Evolutionary conservation across 1,139 yeast species (phyloP).

Genomic region (Eremothecium cymbalariae): DNA sequence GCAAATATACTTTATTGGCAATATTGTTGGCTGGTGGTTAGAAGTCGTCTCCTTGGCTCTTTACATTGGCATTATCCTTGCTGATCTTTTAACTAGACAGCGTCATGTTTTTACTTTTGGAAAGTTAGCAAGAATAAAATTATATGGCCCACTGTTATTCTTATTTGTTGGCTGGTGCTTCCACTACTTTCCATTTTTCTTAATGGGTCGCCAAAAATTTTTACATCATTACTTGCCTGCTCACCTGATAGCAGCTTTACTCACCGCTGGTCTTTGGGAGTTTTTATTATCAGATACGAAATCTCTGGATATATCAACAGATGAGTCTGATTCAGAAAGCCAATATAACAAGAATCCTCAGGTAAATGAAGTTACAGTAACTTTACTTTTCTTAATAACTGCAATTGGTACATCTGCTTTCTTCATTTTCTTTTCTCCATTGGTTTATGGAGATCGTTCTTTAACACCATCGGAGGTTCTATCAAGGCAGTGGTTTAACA

Average conservation of each 20-base stretch:
- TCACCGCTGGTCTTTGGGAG: slow-evolving; percentile 77
- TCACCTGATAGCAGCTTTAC: slow-evolving; percentile 78
- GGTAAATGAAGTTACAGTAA: slow-evolving; percentile 25
- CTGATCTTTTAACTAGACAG: slow-evolving; percentile 72
- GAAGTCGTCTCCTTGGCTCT: slow-evolving; percentile 63
- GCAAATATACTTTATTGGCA: slow-evolving; percentile 88
- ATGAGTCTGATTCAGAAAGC: slow-evolving; percentile 26
- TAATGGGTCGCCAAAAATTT: slow-evolving; percentile 90
- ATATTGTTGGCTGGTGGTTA: slow-evolving; percentile 87
- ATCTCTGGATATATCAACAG: slow-evolving; percentile 25
- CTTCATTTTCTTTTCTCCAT: slow-evolving; percentile 71
- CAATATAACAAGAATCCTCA: slow-evolving; percentile 20
- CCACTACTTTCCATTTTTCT: slow-evolving; percentile 83
- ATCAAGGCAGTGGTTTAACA: slow-evolving; percentile 74
- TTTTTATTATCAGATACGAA: slow-evolving; percentile 62
- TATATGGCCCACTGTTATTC: slow-evolving; percentile 78
- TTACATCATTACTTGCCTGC: slow-evolving; percentile 96
- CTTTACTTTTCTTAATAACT: slow-evolving; percentile 36
- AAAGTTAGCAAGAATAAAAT: slow-evolving; percentile 56
- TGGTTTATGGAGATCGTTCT: slow-evolving; percentile 73
- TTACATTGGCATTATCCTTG: slow-evolving; percentile 53
- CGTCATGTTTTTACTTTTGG: slow-evolving; percentile 56
- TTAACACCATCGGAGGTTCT: slow-evolving; percentile 57
- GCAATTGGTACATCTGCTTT: slow-evolving; percentile 48
- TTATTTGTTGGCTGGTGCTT: slow-evolving; percentile 80